These are phyloP conservation scores for Scolecobasidium constrictum DNA, from an alignment of 2,329 filamentous ascomycete genomes.

Conservation along the genomic window DNA sequence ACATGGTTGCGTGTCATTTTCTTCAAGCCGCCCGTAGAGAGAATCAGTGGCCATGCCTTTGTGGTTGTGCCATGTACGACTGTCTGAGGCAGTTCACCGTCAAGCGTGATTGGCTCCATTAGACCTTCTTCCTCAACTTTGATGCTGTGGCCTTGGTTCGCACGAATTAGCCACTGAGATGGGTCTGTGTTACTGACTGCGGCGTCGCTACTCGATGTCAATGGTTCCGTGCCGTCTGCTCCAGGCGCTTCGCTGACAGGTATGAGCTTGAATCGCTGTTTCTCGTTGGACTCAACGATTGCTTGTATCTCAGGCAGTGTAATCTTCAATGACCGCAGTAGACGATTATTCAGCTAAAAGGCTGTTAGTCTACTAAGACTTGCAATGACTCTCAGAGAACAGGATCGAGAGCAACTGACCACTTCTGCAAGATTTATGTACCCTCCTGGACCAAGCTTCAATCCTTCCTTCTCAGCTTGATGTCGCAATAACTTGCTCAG, in stretches of 20 bases:
- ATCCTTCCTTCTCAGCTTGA: constrained; percentile 47
- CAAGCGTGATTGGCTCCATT: constrained; percentile 54
- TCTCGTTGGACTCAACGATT: constrained; percentile 67
- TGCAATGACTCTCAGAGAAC: not conserved
- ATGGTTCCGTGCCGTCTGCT: constrained; percentile 40
- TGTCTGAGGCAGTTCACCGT: constrained; percentile 46
- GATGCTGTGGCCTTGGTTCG: constrained; percentile 90
- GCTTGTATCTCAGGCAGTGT: constrained; percentile 62
- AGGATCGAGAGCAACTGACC: constrained; percentile 26
- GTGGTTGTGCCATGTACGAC: constrained; percentile 89
- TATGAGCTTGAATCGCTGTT: constrained; percentile 80
- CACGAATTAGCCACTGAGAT: constrained; percentile 73
- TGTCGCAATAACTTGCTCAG: constrained; percentile 49
- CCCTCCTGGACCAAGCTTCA: constrained; percentile 47
- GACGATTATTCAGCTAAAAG: constrained; percentile 42
- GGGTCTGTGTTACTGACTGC: constrained; percentile 33
- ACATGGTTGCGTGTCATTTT: constrained; percentile 80
- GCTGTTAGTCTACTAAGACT: not conserved
- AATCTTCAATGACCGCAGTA: constrained; percentile 58
- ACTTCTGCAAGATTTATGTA: constrained; percentile 50
- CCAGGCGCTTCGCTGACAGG: constrained; percentile 27
- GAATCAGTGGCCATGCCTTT: constrained; percentile 63
- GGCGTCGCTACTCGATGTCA: constrained; percentile 10
- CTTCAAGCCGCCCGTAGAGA: constrained; percentile 64
- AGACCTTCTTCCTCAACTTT: constrained; percentile 60